Percentiles rank a stretch among this genome's conserved stretches.
phyloP scores from a whole-genome alignment of 1,139 yeast genomes.

The Saccharomyces pastorianus region DNA sequence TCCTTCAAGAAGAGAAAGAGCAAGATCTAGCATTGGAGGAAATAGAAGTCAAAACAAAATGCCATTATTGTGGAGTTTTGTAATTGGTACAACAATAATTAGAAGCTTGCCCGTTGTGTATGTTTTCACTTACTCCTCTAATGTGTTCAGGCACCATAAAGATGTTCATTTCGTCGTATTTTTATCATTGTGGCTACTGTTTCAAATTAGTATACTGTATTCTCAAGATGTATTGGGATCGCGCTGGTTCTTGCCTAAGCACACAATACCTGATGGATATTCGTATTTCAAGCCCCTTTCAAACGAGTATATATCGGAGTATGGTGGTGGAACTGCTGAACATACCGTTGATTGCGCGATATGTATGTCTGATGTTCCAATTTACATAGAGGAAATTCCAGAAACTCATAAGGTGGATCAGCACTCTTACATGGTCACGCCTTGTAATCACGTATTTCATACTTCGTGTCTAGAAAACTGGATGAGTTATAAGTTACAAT shows the following conservation, averaged over 20 bases:
- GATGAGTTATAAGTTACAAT: slow-evolving; percentile 89
- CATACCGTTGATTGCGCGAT: slow-evolving; percentile 64
- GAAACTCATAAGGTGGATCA: slow-evolving; percentile 26
- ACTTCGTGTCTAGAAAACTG: slow-evolving; percentile 79
- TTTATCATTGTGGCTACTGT: slow-evolving; percentile 43
- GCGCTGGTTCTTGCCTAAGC: slow-evolving; percentile 73
- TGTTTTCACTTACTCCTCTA: slow-evolving; percentile 40
- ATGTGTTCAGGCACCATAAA: slow-evolving; percentile 48
- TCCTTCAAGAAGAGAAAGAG: slow-evolving; percentile 22
- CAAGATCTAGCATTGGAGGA: slow-evolving; percentile 11
- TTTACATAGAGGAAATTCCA: slow-evolving; percentile 26
- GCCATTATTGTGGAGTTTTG: slow-evolving; percentile 40
- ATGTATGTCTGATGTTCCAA: slow-evolving; percentile 69
- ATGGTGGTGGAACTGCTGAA: slow-evolving; percentile 20
- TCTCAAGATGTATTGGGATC: slow-evolving; percentile 67
- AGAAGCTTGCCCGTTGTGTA: slow-evolving; percentile 62
- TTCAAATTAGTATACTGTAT: slow-evolving; percentile 50
- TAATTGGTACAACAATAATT: slow-evolving; percentile 55
- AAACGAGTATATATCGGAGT: slow-evolving; percentile 24
- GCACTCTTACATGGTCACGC: slow-evolving; percentile 72
- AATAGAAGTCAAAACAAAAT: slow-evolving; percentile 20
- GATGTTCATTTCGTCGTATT: slow-evolving; percentile 44
- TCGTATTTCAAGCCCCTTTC: slow-evolving; percentile 42
- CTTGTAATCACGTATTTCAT: slow-evolving; percentile 87
- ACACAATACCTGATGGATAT: slow-evolving; percentile 67